Percentiles rank a stretch among this genome's conserved stretches.
Evolutionary conservation across 2,329 filamentous ascomycete species (phyloP).

Genomic region (Diplodia mutila): DNA sequence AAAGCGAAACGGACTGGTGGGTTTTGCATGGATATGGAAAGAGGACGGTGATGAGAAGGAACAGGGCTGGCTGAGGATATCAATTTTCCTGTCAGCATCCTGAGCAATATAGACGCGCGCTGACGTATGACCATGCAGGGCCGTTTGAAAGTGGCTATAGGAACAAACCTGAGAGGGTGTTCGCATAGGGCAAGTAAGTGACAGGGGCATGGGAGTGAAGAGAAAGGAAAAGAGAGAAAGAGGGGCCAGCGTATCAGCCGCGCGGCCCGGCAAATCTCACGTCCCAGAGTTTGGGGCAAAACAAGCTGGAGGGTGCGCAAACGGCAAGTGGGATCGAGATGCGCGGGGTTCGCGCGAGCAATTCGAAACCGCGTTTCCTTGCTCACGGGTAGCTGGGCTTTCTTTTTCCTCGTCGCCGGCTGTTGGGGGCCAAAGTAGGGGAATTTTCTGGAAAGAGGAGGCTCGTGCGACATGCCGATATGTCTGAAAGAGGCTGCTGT

Average conservation of each 20-base stretch:
- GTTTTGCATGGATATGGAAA: background rate
- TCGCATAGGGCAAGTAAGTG: background rate
- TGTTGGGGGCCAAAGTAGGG: background rate
- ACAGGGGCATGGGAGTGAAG: background rate
- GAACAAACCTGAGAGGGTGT: background rate
- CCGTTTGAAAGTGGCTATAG: background rate
- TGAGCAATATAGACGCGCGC: background rate
- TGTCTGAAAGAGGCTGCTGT: constrained; percentile 13
- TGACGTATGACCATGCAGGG: background rate
- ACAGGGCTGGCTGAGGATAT: background rate
- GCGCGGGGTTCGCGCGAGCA: background rate
- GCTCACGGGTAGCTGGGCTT: background rate
- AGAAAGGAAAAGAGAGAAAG: background rate
- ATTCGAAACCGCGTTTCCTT: background rate
- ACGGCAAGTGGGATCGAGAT: background rate
- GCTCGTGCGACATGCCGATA: constrained; percentile 10
- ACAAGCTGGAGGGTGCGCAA: background rate
- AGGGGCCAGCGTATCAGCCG: background rate
- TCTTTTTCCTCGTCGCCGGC: background rate
- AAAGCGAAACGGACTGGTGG: background rate
- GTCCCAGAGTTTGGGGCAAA: background rate
- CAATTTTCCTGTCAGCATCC: background rate
- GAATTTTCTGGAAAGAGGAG: constrained; percentile 11
- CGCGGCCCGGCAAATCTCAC: background rate
- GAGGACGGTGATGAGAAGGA: background rate